Conservation (phyloP, 1,284 basidiomycete species). For the Psilocybe mexicana region DNA sequence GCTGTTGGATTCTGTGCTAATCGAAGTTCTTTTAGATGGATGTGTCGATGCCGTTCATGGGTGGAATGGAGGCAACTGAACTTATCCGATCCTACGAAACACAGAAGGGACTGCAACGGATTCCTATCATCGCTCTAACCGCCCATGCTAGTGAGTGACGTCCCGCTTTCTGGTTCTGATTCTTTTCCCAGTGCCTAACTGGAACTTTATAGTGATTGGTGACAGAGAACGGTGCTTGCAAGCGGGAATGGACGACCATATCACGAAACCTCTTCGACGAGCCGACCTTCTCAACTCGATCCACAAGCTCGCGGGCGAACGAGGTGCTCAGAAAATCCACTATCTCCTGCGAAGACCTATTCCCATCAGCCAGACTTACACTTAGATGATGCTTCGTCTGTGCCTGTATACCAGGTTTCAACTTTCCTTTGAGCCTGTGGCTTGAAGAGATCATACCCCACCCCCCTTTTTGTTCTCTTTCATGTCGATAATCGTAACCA, state of each 20-base stretch:
- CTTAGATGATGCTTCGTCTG: constrained; percentile 2
- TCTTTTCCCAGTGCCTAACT: constrained; percentile 19
- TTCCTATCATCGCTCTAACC: constrained; percentile 95
- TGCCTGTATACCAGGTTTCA: not conserved
- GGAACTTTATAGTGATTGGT: constrained; percentile 74
- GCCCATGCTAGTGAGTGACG: constrained; percentile 79
- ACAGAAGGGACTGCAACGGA: constrained; percentile 68
- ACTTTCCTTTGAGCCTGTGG: not conserved
- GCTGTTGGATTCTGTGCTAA: not conserved
- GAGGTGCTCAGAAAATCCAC: constrained; percentile 34
- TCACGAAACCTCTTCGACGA: constrained; percentile 78
- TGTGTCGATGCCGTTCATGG: constrained; percentile 97
- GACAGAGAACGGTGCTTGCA: constrained; percentile 92
- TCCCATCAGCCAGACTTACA: constrained; percentile 23
- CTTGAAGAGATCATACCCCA: not conserved
- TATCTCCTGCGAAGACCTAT: constrained; percentile 32
- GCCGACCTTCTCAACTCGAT: constrained; percentile 78
- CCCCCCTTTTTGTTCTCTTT: too few species aligned
- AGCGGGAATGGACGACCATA: constrained; percentile 82
- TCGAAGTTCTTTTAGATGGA: constrained; percentile 76
- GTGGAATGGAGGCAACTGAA: constrained; percentile 89
- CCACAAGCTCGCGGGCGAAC: constrained; percentile 63
- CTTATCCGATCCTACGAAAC: constrained; percentile 82
- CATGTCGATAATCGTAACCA: too few species aligned
- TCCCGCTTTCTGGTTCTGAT: constrained; percentile 14